Base-by-base conservation (phyloP, 306 rosid genomes). In the Leucaena leucocephala region DNA sequence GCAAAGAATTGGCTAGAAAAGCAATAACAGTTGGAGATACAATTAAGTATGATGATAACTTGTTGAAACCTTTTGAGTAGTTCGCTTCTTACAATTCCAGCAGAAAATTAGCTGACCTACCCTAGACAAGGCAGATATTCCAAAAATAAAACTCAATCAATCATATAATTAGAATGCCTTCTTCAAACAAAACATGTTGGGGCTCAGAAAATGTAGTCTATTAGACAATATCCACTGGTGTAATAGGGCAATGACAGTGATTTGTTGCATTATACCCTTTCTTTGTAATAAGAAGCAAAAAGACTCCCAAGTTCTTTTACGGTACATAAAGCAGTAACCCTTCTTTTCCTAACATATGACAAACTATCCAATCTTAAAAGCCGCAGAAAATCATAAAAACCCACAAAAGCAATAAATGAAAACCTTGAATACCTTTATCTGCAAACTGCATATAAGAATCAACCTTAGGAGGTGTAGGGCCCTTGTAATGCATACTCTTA, bases 361-460 rank as follows among this genome's bases (percentile, higher is more conserved):
- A 54, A 54, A 54, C 22, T 54, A 6, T 16, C 9, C 59, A 54
- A 54, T 54, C 27, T n/a, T 54, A 17, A 17, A 54, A 54, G 21
- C 59, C 58, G 21, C 21, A 17, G 14, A 34, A 19, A 16, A 55
- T 73, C 39, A 27, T 36, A 39, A 21, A 55, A 73, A 73, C 40
- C 21, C 21, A 21, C 1, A 49, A 71, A 71, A 35, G 71, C 58
- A 66, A 54, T 19, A 11, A 21, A 44, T 21, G 19, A 15, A 83
- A 64, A 55, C 44, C 10, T 9, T 46, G 14, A 34, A 66, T 78
- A 90, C 95, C 95, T 88, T 94, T 94, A 59, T 88, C 98, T 2
- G 94, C 78, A 78, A 94, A 94, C 16, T 92, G 98, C 89, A 94
- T 87, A 39, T 82, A 94, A 22, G 97, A 77, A 72, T 94, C 98